A percentile compares a stretch with the other conserved stretches of the same genome.
phyloP scores from a whole-genome alignment of 192 early-diverging fungal species.

The Pecoramyces ruminantium region DNA sequence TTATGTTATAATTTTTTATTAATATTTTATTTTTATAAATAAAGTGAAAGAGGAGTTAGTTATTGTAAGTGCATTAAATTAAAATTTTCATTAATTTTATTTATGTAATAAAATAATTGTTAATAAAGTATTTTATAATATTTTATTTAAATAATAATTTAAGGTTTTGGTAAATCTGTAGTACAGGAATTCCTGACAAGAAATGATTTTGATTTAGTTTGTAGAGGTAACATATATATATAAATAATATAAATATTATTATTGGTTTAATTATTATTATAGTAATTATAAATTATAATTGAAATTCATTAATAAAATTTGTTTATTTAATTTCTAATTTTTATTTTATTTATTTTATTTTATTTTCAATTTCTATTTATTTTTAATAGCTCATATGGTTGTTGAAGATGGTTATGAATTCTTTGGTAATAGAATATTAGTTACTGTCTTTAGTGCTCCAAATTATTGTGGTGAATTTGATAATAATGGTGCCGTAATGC shows the following conservation, averaged over 20 bases:
- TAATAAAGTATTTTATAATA: no score
- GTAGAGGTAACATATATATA: not conserved
- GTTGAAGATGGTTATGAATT: constrained; percentile 98
- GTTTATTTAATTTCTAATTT: no score
- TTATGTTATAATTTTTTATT: no score
- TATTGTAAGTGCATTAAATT: constrained; percentile 45
- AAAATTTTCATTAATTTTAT: no score
- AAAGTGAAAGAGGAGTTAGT: constrained; percentile 90
- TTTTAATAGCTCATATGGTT: constrained; percentile 82
- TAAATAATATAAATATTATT: not conserved
- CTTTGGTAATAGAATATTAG: constrained; percentile 72
- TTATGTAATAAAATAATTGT: no score
- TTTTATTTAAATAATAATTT: no score
- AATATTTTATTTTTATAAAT: constrained; percentile 48
- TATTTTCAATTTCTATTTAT: not conserved
- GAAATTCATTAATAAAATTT: no score
- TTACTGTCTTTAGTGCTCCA: constrained; percentile 87
- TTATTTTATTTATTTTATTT: no score
- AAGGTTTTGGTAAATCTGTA: constrained; percentile 56
- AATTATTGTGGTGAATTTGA: constrained; percentile 98
- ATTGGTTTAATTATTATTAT: no score
- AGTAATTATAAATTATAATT: no score
- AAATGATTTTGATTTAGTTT: constrained; percentile 78
- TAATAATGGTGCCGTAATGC: constrained; percentile 80
- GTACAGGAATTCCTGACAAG: constrained; percentile 68